A percentile compares a stretch with the other conserved stretches of the same genome.
Conservation (phyloP, 345 rosid genomes). For the Salix suchowensis region DNA sequence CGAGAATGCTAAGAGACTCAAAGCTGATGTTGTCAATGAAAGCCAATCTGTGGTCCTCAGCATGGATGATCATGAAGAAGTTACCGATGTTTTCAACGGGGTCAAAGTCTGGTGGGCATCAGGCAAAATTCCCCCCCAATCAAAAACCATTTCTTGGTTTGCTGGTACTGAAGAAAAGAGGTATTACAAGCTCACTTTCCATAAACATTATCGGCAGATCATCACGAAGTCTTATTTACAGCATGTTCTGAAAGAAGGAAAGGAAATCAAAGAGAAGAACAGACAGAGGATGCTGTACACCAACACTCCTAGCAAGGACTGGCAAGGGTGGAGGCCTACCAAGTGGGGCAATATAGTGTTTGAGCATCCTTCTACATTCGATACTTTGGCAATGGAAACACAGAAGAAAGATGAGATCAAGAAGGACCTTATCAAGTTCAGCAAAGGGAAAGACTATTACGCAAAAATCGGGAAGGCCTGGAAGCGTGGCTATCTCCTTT, state of each 20-base stretch:
- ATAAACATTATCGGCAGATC: neutral
- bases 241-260: slow-evolving; percentile 13
- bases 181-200: neutral
- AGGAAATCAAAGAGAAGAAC: neutral
- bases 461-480: slow-evolving; percentile 61
- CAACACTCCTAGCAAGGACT: slow-evolving; percentile 9
- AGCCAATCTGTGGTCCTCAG: neutral
- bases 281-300: slow-evolving; percentile 17
- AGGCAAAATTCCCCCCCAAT: neutral
- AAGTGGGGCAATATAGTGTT: slow-evolving; percentile 14
- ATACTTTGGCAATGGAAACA: slow-evolving; percentile 47
- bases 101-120: slow-evolving; percentile 11
- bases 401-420: slow-evolving; percentile 36
- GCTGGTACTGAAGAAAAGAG: neutral
- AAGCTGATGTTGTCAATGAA: neutral
- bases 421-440: slow-evolving; percentile 52
- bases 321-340: neutral
- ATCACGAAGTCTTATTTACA: neutral
- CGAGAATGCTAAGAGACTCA: neutral
- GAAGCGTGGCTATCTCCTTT: slow-evolving; percentile 63
- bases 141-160: neutral
- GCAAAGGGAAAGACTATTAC: slow-evolving; percentile 53
- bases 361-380: slow-evolving; percentile 1
- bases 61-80: slow-evolving; percentile 13
- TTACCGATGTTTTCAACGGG: slow-evolving; percentile 1